Percentiles rank a stretch among this genome's conserved stretches.
These are phyloP conservation scores for Globisporangium sylvaticum DNA, from an alignment of 352 stramenopile species.

Conservation along the genomic window DNA sequence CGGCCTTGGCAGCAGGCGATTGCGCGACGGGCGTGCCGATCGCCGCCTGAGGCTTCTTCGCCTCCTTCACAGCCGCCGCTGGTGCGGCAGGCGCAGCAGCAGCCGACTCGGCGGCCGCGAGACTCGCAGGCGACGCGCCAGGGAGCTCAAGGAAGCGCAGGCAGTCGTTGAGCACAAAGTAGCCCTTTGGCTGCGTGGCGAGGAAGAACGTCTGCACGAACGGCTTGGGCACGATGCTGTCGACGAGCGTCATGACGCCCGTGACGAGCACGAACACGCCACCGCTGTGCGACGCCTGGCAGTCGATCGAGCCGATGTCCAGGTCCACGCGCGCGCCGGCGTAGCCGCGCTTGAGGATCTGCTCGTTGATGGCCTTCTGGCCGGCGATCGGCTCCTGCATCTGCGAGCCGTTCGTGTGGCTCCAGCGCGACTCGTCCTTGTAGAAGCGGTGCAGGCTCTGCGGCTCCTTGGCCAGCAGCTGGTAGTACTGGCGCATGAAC, in stretches of 20 bases:
- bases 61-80: constrained; percentile 5
- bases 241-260: constrained; percentile 78
- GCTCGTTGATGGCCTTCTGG: constrained; percentile 78
- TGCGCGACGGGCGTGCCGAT: constrained; percentile 35
- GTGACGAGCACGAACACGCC: constrained; percentile 85
- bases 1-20: constrained; percentile 14
- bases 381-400: constrained; percentile 79
- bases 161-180: constrained; percentile 88
- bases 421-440: constrained; percentile 82
- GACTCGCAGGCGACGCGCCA: constrained; percentile 13
- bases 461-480: constrained; percentile 81
- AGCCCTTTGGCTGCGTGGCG: constrained; percentile 82
- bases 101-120: constrained; percentile 5
- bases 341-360: constrained; percentile 79
- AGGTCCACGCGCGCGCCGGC: constrained; percentile 73
- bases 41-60: constrained; percentile 26
- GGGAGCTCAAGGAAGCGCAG: constrained; percentile 80
- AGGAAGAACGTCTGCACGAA: constrained; percentile 89
- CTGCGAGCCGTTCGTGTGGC: constrained; percentile 71
- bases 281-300: constrained; percentile 62
- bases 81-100: neutral
- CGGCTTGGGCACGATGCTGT: constrained; percentile 46
- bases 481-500: constrained; percentile 90
- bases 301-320: constrained; percentile 83
- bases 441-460: constrained; percentile 87